phyloP scores from a whole-genome alignment of 805 yeast species.

The Maudiozyma serrabonitensis region DNA sequence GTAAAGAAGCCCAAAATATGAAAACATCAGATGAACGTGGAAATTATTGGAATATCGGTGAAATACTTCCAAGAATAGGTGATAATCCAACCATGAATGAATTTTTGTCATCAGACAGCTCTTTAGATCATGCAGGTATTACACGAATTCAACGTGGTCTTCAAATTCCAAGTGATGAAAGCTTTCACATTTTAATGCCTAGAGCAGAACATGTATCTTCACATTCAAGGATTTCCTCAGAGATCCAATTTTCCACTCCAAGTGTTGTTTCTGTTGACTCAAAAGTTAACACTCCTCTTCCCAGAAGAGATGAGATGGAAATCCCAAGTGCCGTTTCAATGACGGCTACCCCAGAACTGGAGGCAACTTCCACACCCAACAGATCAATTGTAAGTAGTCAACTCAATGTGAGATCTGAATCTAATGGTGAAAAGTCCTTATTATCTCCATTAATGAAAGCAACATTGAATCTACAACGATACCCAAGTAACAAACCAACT shows the following conservation, averaged over 20 bases:
- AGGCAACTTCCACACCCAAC: neutral
- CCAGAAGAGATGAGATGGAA: neutral
- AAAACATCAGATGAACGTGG: neutral
- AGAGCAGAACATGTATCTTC: neutral
- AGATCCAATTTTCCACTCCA: neutral
- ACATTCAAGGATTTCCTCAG: neutral
- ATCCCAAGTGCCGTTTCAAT: neutral
- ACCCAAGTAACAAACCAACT: neutral
- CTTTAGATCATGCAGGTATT: neutral
- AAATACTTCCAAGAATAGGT: neutral
- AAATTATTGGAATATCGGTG: neutral
- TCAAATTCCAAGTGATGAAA: neutral
- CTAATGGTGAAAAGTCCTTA: neutral
- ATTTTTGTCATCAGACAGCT: neutral
- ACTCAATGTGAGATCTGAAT: neutral
- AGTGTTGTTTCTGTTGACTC: neutral
- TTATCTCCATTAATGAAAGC: neutral
- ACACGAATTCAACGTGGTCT: neutral
- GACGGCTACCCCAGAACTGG: conserved; percentile 1
- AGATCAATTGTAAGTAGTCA: neutral
- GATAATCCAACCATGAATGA: neutral
- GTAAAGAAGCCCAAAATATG: neutral
- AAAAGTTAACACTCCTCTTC: neutral
- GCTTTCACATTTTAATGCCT: neutral
- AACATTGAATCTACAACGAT: neutral